Evolutionary conservation across 2,329 filamentous ascomycete genomes (phyloP).

Genomic region (Paecilomyces formosus): DNA sequence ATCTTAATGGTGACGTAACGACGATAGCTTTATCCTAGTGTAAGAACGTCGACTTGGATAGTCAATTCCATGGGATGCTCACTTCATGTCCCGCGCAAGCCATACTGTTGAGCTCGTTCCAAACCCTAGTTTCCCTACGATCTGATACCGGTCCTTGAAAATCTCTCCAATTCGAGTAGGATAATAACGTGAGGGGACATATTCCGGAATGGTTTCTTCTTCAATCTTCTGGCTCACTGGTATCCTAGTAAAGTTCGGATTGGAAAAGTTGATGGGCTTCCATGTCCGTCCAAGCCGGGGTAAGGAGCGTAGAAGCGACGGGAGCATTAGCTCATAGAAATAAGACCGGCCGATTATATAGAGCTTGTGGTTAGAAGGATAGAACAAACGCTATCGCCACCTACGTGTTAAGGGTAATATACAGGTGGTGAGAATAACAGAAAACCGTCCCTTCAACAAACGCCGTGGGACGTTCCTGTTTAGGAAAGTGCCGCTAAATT

Average conservation of each 20-base stretch:
- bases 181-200: slow-evolving; percentile 15
- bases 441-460: too few relatives aligned
- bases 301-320: slow-evolving; percentile 15
- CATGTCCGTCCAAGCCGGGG: slow-evolving; percentile 17
- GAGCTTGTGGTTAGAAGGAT: too few relatives aligned
- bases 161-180: slow-evolving; percentile 23
- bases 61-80: too few relatives aligned
- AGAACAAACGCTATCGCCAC: too few relatives aligned
- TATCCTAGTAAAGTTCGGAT: slow-evolving; percentile 19
- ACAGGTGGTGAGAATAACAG: too few relatives aligned
- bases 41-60: too few relatives aligned
- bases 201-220: slow-evolving; percentile 23
- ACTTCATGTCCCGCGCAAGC: too few relatives aligned
- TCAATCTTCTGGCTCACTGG: slow-evolving; percentile 17
- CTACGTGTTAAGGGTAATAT: too few relatives aligned
- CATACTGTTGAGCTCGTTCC: slow-evolving; percentile 27
- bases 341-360: too few relatives aligned
- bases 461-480: too few relatives aligned
- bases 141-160: slow-evolving; percentile 21
- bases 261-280: slow-evolving; percentile 25
- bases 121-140: slow-evolving; percentile 30
- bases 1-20: slow-evolving; percentile 25
- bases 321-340: slow-evolving; percentile 4
- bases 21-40: slow-evolving; percentile 10
- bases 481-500: too few relatives aligned